Evolutionary conservation across 441 rosid species (phyloP), one percentile per base, ranked within the genome.

Genomic region (Erodium trifolium): DNA sequence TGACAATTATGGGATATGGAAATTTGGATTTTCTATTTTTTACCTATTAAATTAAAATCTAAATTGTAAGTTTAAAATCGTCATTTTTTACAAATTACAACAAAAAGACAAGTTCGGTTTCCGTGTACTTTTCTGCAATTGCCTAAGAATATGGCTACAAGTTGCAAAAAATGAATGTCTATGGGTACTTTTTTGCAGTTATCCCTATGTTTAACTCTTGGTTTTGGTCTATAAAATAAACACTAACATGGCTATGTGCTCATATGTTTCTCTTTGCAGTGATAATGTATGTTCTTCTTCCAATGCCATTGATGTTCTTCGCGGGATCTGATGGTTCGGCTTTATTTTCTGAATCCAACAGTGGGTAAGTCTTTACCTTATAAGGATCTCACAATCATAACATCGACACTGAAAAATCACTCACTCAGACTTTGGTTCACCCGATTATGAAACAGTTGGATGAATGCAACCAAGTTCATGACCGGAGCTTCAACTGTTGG

Each of bases 301-400:
- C 99, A 0, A 87, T 93, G 97, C 99, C 96, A n/a, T 77, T 93
- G 71, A 73, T 93, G 74, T 91, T 93, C 86, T 91, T 91, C 13
- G 83, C 78, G 14, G 92, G 97, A 47, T 89, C 99, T 6, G 84
- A 87, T 71, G 70, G 85, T 74, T 79, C 91, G 29, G 75, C 92
- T 72, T 78, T 91, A 6, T 78, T 77, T 51, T 67, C 79, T 67
- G 96, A 87, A 75, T 91, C 99, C 55, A 82, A 82, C 68, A 89
- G 68, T 55, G 66, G 90, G 97, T 89, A 3, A 63, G 8, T 65
- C 53, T 27, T 1, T 13, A 23, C 27, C 27, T 2, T 23, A 23
- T 34, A 5, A 41, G 34, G 66, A 49, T 35, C 65, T 71, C 73
- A 41, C 13, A 16, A 19, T 31, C 23, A 23, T 23, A 23, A 23